Percentiles rank a stretch among this genome's conserved stretches.
phyloP scores from a whole-genome alignment of 441 rosid genomes.

The Rhodomyrtus psidioides region DNA sequence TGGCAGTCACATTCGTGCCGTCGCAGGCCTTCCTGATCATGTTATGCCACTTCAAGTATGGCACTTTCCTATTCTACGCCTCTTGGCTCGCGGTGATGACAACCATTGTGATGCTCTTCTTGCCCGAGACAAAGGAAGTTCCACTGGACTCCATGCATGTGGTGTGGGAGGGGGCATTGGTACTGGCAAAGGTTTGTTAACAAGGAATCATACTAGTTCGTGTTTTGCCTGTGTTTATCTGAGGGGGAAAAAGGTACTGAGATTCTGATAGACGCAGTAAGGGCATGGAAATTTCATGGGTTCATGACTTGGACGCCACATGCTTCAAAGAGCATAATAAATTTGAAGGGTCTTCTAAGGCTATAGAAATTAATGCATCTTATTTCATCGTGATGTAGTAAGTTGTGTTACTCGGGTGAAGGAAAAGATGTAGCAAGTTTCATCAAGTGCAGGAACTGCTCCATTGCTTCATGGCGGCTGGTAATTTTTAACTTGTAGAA shows the following conservation, averaged over 20 bases:
- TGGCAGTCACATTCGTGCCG: conserved; percentile 50
- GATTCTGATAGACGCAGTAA: neutral
- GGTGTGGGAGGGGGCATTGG: conserved; percentile 78
- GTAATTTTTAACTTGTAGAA: neutral
- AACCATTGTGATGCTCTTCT: conserved; percentile 35
- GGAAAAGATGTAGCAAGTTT: neutral
- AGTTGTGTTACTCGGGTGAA: neutral
- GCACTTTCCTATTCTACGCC: conserved; percentile 65
- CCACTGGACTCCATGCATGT: conserved; percentile 57
- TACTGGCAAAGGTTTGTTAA: conserved; percentile 49
- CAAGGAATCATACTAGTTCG: neutral
- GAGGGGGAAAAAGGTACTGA: neutral
- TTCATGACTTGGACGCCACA: neutral
- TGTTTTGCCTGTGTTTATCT: neutral
- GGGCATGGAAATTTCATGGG: neutral
- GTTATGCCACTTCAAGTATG: conserved; percentile 65
- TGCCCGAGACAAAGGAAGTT: conserved; percentile 80
- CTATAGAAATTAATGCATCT: neutral
- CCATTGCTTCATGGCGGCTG: neutral
- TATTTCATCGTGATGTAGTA: neutral
- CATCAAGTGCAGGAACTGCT: neutral
- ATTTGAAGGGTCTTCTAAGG: neutral
- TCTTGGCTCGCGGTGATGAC: conserved; percentile 72
- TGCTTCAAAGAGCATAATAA: neutral
- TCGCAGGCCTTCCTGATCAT: conserved; percentile 67